A percentile compares a stretch with the other conserved stretches of the same genome.
These are phyloP conservation scores for Suhomyces guaymorum DNA, from an alignment of 1,139 yeast genomes.

Conservation along the genomic window DNA sequence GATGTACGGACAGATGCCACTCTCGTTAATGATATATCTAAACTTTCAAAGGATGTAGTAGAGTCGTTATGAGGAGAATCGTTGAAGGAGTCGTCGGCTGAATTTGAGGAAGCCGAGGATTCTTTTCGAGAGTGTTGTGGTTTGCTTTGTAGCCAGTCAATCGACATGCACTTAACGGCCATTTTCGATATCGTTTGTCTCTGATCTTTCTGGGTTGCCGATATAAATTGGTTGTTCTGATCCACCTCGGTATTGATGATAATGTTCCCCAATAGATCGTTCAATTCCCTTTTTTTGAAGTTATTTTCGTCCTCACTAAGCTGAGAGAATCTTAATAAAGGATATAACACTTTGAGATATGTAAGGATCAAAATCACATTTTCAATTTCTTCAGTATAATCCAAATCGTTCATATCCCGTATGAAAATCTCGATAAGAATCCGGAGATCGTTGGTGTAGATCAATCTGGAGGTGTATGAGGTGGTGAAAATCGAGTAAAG, in stretches of 20 bases:
- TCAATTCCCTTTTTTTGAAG: conserved; percentile 61
- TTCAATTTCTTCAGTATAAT: conserved; percentile 48
- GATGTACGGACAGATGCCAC: conserved; percentile 43
- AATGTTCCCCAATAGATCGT: conserved; percentile 51
- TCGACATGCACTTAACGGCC: conserved; percentile 60
- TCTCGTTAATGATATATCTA: conserved; percentile 31
- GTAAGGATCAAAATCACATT: conserved; percentile 61
- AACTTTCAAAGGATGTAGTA: conserved; percentile 8
- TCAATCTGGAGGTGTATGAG: conserved; percentile 60
- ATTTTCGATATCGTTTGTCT: conserved; percentile 47
- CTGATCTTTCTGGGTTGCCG: conserved; percentile 19
- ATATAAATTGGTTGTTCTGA: background rate
- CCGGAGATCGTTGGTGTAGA: conserved; percentile 81
- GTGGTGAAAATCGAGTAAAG: conserved; percentile 75
- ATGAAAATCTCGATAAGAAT: conserved; percentile 85
- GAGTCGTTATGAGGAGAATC: conserved; percentile 10
- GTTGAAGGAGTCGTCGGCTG: background rate
- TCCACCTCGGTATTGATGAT: conserved; percentile 27
- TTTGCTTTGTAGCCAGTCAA: conserved; percentile 51
- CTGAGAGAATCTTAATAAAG: conserved; percentile 68
- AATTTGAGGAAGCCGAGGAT: background rate
- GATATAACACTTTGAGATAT: conserved; percentile 73
- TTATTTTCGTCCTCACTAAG: conserved; percentile 45
- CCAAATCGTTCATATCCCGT: conserved; percentile 72
- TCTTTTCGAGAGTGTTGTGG: background rate